Percentiles rank a stretch among this genome's conserved stretches.
Evolutionary conservation across 495 filamentous ascomycete genomes (phyloP).

Genomic region (Aspergillus wentii): DNA sequence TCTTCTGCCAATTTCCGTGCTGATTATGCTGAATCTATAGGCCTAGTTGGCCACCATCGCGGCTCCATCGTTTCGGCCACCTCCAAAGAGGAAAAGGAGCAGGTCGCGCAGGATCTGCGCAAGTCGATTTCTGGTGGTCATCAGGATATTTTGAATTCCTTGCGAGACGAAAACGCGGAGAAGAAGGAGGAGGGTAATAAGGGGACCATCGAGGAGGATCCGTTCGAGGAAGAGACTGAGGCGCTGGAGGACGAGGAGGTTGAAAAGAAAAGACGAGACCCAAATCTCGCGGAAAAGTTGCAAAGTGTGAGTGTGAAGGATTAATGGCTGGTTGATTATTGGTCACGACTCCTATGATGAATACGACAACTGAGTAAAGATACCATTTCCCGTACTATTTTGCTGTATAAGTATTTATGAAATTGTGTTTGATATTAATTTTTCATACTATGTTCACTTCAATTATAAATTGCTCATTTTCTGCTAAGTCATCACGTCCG

Average conservation of each 20-base stretch:
- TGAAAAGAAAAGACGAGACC: slow-evolving; percentile 3
- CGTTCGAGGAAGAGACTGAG: slow-evolving; percentile 9
- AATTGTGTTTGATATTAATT: neutral
- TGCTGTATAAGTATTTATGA: no score
- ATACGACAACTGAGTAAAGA: slow-evolving; percentile 5
- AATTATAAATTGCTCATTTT: neutral
- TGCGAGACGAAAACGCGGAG: slow-evolving; percentile 23
- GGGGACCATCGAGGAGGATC: slow-evolving; percentile 26
- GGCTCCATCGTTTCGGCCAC: slow-evolving; percentile 34
- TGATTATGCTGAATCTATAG: slow-evolving; percentile 35
- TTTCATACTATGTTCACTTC: neutral
- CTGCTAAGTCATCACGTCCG: no score
- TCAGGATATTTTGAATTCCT: slow-evolving; percentile 16
- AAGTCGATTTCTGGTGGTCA: slow-evolving; percentile 30
- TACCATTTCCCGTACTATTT: no score
- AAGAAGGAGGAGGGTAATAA: no score
- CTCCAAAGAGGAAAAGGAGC: slow-evolving; percentile 31
- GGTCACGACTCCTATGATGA: no score
- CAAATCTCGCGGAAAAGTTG: neutral
- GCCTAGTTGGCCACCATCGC: slow-evolving; percentile 40
- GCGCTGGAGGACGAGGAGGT: slow-evolving; percentile 4
- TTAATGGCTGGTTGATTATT: neutral
- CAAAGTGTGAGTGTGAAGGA: neutral
- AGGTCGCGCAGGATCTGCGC: slow-evolving; percentile 33
- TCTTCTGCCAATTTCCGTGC: slow-evolving; percentile 42